Evolutionary conservation across 75 land plant species (phyloP).

Genomic region (Sequoiadendron giganteum): DNA sequence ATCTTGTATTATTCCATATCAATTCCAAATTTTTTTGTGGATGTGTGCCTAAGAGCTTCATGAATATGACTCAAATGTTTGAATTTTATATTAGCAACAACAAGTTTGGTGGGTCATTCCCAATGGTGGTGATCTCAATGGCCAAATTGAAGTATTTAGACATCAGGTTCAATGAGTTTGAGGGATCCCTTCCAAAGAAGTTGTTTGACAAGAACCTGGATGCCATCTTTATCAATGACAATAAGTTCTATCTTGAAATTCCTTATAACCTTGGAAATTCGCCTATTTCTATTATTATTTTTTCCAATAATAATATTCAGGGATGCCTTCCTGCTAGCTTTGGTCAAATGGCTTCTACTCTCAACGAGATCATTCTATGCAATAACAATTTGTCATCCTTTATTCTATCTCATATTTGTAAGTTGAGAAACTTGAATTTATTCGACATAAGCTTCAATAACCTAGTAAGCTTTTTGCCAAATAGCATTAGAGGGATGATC

Average conservation of each 20-base stretch:
- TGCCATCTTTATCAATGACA: constrained; percentile 59
- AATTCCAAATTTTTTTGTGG: constrained; percentile 65
- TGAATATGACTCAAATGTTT: constrained; percentile 18
- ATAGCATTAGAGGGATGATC: constrained; percentile 34
- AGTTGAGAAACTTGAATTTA: constrained; percentile 29
- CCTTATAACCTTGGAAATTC: constrained; percentile 49
- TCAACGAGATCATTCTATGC: constrained; percentile 46
- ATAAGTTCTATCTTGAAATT: constrained; percentile 29
- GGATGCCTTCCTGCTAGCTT: constrained; percentile 44
- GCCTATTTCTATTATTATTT: constrained; percentile 39
- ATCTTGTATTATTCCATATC: constrained; percentile 60
- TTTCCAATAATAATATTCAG: constrained; percentile 43
- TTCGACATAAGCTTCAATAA: constrained; percentile 42
- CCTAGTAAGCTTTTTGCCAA: constrained; percentile 37
- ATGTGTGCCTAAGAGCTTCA: constrained; percentile 29
- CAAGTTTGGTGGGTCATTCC: constrained; percentile 44
- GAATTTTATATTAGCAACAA: constrained; percentile 64
- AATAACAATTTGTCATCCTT: constrained; percentile 27
- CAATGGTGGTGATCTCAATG: constrained; percentile 33
- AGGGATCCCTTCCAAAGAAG: constrained; percentile 33
- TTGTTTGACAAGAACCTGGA: constrained; percentile 43
- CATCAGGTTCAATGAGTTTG: constrained; percentile 23
- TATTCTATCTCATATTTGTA: constrained; percentile 25
- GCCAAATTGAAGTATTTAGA: constrained; percentile 21
- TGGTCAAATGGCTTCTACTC: constrained; percentile 25